These are phyloP conservation scores for Eucalyptus camaldulensis DNA, from an alignment of 345 rosid species.

Conservation along the genomic window DNA sequence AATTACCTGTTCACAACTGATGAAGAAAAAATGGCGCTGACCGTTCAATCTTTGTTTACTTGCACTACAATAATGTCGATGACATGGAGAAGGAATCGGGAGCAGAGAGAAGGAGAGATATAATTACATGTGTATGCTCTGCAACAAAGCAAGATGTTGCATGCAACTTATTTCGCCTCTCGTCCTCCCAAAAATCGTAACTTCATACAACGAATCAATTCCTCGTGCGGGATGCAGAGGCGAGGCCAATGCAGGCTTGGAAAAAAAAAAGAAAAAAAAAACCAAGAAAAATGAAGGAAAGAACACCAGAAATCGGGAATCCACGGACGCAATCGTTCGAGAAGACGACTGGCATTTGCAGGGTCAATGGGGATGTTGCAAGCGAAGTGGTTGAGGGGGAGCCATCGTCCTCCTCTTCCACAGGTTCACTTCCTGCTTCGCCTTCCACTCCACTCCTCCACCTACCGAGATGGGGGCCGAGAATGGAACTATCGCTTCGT, in stretches of 20 bases:
- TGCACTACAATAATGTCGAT: not conserved
- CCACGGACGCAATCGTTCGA: not conserved
- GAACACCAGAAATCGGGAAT: not conserved
- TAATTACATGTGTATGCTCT: not conserved
- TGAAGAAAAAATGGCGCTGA: not conserved
- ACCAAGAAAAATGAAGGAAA: not conserved
- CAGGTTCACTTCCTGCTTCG: slow-evolving; percentile 64
- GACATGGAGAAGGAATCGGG: not conserved
- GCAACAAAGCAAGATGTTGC: not conserved
- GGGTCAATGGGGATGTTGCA: slow-evolving; percentile 2
- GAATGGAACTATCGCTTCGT: slow-evolving; percentile 40
- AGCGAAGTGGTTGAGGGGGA: slow-evolving; percentile 61
- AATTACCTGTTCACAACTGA: not conserved
- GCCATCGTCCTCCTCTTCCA: slow-evolving; percentile 89
- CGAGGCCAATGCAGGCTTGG: not conserved
- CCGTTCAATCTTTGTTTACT: not conserved
- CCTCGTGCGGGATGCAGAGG: not conserved
- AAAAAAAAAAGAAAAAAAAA: not conserved
- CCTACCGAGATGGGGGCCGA: slow-evolving; percentile 56
- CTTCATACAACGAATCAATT: not conserved
- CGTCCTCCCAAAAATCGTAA: not conserved
- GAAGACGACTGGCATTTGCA: not conserved
- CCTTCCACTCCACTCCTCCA: slow-evolving; percentile 14
- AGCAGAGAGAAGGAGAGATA: not conserved
- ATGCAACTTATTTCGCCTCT: not conserved